Percentiles rank a stretch among this genome's conserved stretches.
Conservation (phyloP, 768 basidiomycete species). For the Mycena rosella region DNA sequence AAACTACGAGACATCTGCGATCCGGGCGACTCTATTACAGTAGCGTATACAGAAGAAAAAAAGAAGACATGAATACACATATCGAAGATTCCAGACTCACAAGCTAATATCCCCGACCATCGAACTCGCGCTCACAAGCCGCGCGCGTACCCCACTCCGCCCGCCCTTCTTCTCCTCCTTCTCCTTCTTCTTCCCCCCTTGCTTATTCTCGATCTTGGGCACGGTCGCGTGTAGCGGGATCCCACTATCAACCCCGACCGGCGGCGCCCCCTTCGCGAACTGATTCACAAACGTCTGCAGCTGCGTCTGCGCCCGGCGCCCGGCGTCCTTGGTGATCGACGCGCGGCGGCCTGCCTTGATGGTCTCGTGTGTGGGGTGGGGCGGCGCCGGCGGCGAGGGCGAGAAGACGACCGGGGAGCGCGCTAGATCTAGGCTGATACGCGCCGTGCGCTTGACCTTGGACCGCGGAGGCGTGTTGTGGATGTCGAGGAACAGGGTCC, state of each 20-base stretch:
- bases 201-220: neutral
- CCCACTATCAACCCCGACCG: neutral
- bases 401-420: neutral
- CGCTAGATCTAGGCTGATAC: neutral
- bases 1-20: no score
- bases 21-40: no score
- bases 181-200: neutral
- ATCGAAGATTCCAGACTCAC: no score
- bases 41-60: no score
- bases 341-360: neutral
- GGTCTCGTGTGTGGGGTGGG: neutral
- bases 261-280: neutral
- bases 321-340: neutral
- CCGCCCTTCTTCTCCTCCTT: neutral
- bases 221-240: neutral
- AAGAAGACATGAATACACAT: no score
- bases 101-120: neutral
- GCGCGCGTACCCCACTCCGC: neutral
- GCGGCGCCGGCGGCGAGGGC: neutral
- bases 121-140: neutral
- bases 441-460: neutral
- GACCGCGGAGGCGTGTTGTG: neutral
- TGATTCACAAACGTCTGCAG: neutral
- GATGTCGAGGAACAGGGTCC: neutral
- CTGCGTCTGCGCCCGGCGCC: neutral